A percentile compares a stretch with the other conserved stretches of the same genome.
These are phyloP conservation scores for Eucalyptus erythrocorys DNA, from an alignment of 345 rosid species.

Conservation along the genomic window DNA sequence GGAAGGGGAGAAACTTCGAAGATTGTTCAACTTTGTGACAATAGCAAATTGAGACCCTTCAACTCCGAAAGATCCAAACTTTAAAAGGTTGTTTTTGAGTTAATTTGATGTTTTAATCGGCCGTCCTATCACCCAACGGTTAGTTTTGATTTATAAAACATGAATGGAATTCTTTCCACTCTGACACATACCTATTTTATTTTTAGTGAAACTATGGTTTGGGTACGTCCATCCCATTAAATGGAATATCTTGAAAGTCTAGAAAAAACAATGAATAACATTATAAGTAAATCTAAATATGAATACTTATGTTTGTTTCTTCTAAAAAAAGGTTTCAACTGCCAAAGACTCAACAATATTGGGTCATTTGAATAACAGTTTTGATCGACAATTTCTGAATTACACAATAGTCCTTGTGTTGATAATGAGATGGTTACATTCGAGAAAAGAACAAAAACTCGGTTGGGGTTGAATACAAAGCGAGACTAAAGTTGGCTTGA, in stretches of 20 bases:
- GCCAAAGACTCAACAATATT: neutral
- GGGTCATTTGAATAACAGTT: neutral
- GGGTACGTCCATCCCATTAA: neutral
- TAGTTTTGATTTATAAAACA: neutral
- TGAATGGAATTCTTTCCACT: neutral
- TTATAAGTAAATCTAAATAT: neutral
- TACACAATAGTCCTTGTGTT: neutral
- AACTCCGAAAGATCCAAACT: neutral
- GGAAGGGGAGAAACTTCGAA: neutral
- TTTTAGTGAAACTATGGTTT: neutral
- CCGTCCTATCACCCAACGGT: neutral
- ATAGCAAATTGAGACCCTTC: neutral
- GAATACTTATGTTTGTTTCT: neutral
- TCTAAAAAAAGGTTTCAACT: neutral
- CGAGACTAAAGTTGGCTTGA: neutral
- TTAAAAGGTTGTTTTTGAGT: no score
- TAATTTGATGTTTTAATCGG: neutral
- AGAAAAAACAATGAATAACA: neutral
- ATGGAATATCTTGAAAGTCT: neutral
- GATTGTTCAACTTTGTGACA: neutral
- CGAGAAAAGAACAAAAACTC: neutral
- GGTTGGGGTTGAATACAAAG: neutral
- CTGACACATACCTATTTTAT: neutral
- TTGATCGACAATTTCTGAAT: neutral
- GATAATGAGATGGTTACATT: neutral